These are phyloP conservation scores for Alternaria longipes DNA, from an alignment of 2,329 filamentous ascomycete genomes.

Conservation along the genomic window DNA sequence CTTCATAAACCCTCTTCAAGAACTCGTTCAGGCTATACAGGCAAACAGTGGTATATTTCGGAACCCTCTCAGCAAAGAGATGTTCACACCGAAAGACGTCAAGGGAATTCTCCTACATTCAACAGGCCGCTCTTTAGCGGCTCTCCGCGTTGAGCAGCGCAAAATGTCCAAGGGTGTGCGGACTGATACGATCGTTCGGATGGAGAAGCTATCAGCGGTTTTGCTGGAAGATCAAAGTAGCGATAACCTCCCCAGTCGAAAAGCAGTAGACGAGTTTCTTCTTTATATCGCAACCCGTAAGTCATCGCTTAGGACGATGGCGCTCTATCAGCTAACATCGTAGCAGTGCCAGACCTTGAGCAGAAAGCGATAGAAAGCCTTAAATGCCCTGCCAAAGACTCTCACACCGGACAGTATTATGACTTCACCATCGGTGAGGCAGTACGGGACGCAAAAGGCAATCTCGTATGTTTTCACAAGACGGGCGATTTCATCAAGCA, in stretches of 20 bases:
- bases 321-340: constrained; percentile 1
- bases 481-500: constrained; percentile 49
- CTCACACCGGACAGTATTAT: constrained; percentile 46
- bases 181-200: constrained; percentile 37
- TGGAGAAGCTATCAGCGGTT: constrained; percentile 40
- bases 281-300: constrained; percentile 46
- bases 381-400: constrained; percentile 44
- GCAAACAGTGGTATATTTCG: constrained; percentile 44
- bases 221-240: constrained; percentile 41
- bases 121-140: constrained; percentile 35
- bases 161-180: constrained; percentile 47
- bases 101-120: constrained; percentile 42
- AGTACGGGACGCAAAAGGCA: constrained; percentile 46
- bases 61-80: constrained; percentile 46
- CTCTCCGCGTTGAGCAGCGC: constrained; percentile 43
- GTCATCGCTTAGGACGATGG: constrained; percentile 2
- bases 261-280: constrained; percentile 45
- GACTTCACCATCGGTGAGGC: constrained; percentile 45
- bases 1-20: constrained; percentile 32
- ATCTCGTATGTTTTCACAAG: constrained; percentile 48
- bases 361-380: constrained; percentile 44
- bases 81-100: constrained; percentile 49
- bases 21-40: constrained; percentile 45
- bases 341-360: constrained; percentile 35
- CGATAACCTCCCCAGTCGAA: constrained; percentile 41